These are phyloP conservation scores for Paramarasmius palmivorus DNA, from an alignment of 1,284 basidiomycete genomes.

Conservation along the genomic window DNA sequence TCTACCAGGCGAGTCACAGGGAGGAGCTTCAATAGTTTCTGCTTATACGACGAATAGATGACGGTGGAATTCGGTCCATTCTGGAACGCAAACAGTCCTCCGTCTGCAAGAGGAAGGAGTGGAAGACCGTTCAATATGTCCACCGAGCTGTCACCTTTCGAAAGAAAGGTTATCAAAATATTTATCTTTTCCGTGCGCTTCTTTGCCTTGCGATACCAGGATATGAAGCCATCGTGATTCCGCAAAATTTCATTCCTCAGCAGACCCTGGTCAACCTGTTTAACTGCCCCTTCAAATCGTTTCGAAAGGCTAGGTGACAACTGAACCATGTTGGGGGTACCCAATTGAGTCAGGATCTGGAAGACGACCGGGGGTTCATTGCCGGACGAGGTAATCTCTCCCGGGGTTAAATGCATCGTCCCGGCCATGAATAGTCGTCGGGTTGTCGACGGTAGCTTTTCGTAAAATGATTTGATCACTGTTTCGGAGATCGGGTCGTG, in stretches of 20 bases:
- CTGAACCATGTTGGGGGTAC: not conserved
- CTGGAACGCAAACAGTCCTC: not conserved
- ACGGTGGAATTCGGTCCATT: not conserved
- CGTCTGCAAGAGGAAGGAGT: not conserved
- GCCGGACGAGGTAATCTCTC: not conserved
- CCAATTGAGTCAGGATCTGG: not conserved
- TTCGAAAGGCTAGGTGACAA: not conserved
- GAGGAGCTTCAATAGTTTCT: not conserved
- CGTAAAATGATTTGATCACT: constrained; percentile 5
- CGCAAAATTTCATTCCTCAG: not conserved
- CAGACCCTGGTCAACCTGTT: not conserved
- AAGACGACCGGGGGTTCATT: not conserved
- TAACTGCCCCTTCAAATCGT: not conserved
- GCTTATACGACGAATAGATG: not conserved
- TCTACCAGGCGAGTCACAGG: not conserved
- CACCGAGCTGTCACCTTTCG: no score
- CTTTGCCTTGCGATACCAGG: not conserved
- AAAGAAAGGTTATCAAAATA: not conserved
- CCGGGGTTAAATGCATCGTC: no score
- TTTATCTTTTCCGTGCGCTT: not conserved
- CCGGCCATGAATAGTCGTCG: not conserved
- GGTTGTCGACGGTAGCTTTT: not conserved
- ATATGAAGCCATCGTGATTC: not conserved
- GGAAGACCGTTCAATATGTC: not conserved
- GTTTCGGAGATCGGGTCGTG: not conserved